Conservation (phyloP, 257 asterid species). For the Pogostemon cablin region DNA sequence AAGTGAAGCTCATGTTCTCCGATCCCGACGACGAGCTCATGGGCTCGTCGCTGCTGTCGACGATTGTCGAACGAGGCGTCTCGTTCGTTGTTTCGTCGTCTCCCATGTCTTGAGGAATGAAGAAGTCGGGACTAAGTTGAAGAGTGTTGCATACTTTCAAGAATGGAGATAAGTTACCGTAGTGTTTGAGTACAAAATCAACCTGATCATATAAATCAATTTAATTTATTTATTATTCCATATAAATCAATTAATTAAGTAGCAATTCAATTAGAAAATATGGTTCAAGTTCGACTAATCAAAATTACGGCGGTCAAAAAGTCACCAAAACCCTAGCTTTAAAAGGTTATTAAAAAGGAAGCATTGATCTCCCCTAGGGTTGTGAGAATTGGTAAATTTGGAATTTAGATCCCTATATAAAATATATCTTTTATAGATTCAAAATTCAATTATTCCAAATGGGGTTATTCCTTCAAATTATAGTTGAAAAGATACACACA, state of each 20-base stretch:
- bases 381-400: constrained; percentile 23
- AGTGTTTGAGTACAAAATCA: constrained; percentile 71
- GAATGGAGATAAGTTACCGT: constrained; percentile 74
- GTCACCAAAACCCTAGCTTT: constrained; percentile 27
- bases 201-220: constrained; percentile 46
- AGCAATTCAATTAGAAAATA: background rate
- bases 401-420: constrained; percentile 4
- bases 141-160: constrained; percentile 71
- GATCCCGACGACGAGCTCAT: constrained; percentile 64
- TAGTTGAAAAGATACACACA: too few relatives aligned
- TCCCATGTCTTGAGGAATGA: constrained; percentile 79
- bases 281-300: constrained; percentile 1
- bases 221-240: background rate
- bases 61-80: constrained; percentile 66
- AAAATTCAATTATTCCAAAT: constrained; percentile 22
- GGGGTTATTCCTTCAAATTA: too few relatives aligned
- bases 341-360: background rate
- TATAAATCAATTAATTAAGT: background rate
- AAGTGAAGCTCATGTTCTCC: constrained; percentile 71
- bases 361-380: constrained; percentile 25
- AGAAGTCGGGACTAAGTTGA: constrained; percentile 87
- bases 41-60: constrained; percentile 58
- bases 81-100: constrained; percentile 68
- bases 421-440: background rate
- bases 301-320: constrained; percentile 21